These are phyloP conservation scores for Saccharomycopsis schoenii DNA, from an alignment of 805 yeast species.

Conservation along the genomic window DNA sequence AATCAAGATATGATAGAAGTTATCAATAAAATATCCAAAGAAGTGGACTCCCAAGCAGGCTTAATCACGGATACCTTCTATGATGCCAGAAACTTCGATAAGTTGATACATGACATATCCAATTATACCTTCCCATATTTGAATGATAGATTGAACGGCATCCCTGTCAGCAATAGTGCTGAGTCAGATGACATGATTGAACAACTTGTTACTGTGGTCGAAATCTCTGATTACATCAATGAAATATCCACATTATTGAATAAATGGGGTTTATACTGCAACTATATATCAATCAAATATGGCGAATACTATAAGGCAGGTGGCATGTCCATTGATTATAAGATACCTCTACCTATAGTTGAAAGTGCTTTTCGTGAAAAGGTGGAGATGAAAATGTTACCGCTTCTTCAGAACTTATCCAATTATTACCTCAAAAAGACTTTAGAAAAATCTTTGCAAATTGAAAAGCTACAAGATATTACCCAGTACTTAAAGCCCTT, in stretches of 20 bases:
- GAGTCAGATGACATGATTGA: slow-evolving; percentile 24
- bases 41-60: slow-evolving; percentile 89
- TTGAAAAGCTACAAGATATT: slow-evolving; percentile 68
- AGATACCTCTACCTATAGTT: slow-evolving; percentile 42
- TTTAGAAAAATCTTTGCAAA: slow-evolving; percentile 66
- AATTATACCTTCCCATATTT: slow-evolving; percentile 42
- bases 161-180: neutral
- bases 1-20: slow-evolving; percentile 50
- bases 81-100: slow-evolving; percentile 57
- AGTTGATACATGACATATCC: slow-evolving; percentile 43
- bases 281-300: slow-evolving; percentile 65
- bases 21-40: slow-evolving; percentile 66
- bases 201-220: slow-evolving; percentile 41
- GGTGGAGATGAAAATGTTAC: slow-evolving; percentile 40
- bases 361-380: slow-evolving; percentile 49
- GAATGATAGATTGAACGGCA: slow-evolving; percentile 14
- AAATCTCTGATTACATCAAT: slow-evolving; percentile 53
- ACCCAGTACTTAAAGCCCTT: slow-evolving; percentile 25
- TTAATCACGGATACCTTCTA: slow-evolving; percentile 77
- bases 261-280: slow-evolving; percentile 75
- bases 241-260: slow-evolving; percentile 73
- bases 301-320: slow-evolving; percentile 29
- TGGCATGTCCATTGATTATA: slow-evolving; percentile 16
- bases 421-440: slow-evolving; percentile 67
- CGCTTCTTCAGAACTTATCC: slow-evolving; percentile 55